Evolutionary conservation across 495 filamentous ascomycete genomes (phyloP), one percentile per base, ranked within the genome.

Genomic region (Umbilicaria muhlenbergii): DNA sequence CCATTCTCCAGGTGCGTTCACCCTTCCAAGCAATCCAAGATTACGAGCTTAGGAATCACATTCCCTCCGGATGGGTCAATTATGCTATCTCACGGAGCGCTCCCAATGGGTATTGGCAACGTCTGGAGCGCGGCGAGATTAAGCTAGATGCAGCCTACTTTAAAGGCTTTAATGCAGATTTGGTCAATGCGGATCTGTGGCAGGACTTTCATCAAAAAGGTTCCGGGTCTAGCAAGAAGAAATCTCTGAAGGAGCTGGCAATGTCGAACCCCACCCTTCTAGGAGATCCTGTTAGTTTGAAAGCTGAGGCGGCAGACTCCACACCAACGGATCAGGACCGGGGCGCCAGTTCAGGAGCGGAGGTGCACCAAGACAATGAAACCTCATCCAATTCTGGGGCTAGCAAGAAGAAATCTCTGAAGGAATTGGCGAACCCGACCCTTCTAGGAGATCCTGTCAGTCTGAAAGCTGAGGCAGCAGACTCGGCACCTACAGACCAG

Each of bases 1-100:
- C 33, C 1, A 7, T 19, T 6, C 19, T 28, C 19, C 50, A 94
- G 87, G 86, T 94, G 45, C 66, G 83, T 19, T 94, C 88, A 3
- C 91, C 91, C 28, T 83, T 98, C 57, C 84, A 92, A 64, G 80
- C 81, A 4, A 95, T 98, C 54, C 68, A 88, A 42, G 76, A 91
- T 59, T 95, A 94, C 60, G 91, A 96, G 57, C 58, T 75, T 28
- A 64, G 69, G 44, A 64, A 83, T 38, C 62, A 68, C 19, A 87
- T 98, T 42, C 88, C 87, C 1, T 67, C 73, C 12, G 86, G 86
- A 57, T 98, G 83, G 80, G 69, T 98, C 48, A 95, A 95, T 63
- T 77, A 79, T 68, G 80, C 81, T 55, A 92, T 95, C 58, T 83
- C 82, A 18, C 69, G 70, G 37, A 74, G 78, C 36, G 71, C 75